phyloP scores from a whole-genome alignment of 768 basidiomycete genomes.

The Lentinula guzmanii region DNA sequence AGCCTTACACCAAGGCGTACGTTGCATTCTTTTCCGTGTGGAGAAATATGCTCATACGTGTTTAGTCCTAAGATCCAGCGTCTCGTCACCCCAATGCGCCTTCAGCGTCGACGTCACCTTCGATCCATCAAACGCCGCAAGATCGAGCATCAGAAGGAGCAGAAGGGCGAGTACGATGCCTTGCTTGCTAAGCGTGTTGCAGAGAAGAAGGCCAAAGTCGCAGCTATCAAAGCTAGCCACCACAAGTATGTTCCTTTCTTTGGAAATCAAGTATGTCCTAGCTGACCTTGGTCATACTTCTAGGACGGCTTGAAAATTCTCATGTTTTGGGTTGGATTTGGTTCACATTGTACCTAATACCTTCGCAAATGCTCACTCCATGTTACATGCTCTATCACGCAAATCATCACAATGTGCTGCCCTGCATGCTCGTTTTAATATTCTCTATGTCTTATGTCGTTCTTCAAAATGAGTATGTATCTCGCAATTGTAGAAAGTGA shows the following conservation, averaged over 20 bases:
- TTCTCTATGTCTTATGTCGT: background rate
- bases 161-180: conserved; percentile 89
- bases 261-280: background rate
- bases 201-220: conserved; percentile 90
- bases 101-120: conserved; percentile 95
- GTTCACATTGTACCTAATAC: background rate
- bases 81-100: conserved; percentile 89
- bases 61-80: conserved; percentile 92
- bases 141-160: conserved; percentile 90
- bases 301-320: background rate
- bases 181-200: conserved; percentile 84
- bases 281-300: background rate
- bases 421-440: background rate
- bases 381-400: background rate
- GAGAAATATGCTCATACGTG: background rate
- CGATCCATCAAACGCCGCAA: conserved; percentile 82
- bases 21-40: conserved; percentile 23
- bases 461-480: background rate
- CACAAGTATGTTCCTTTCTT: conserved; percentile 44
- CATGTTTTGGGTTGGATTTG: background rate
- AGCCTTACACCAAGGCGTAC: conserved; percentile 96
- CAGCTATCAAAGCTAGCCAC: conserved; percentile 84
- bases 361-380: background rate
- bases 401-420: background rate
- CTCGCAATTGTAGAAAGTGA: background rate